These are phyloP conservation scores for Dryadomyces quercus-mongolicae DNA, from an alignment of 2,329 filamentous ascomycete species.

Conservation along the genomic window DNA sequence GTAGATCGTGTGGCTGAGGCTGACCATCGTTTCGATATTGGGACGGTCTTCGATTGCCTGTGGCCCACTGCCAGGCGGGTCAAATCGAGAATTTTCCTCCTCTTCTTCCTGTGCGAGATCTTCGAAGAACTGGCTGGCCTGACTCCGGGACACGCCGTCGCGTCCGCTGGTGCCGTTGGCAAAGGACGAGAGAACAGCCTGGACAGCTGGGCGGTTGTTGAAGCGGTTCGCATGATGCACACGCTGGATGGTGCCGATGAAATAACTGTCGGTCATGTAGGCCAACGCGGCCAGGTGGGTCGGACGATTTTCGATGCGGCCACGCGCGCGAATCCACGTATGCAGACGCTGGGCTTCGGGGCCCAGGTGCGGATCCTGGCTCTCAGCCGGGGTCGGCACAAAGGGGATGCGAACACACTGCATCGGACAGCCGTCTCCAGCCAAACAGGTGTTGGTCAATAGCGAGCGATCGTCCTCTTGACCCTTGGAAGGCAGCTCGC, in stretches of 20 bases:
- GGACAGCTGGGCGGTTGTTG: background rate
- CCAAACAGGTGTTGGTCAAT: background rate
- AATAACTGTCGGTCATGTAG: slow-evolving; percentile 86
- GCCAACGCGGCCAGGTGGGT: slow-evolving; percentile 79
- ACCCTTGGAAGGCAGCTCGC: background rate
- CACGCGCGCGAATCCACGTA: background rate
- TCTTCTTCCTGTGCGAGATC: slow-evolving; percentile 2
- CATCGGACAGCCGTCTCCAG: background rate
- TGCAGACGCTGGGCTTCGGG: background rate
- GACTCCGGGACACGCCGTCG: background rate
- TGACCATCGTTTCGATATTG: slow-evolving; percentile 69
- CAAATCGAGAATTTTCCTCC: background rate
- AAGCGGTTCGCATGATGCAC: slow-evolving; percentile 43
- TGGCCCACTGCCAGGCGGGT: background rate
- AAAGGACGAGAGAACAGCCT: background rate
- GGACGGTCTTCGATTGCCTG: background rate
- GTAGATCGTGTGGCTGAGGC: slow-evolving; percentile 61
- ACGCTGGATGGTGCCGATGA: slow-evolving; percentile 75
- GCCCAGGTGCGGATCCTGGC: background rate
- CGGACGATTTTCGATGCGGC: slow-evolving; percentile 20
- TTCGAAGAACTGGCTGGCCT: background rate
- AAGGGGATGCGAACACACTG: background rate
- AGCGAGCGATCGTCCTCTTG: background rate
- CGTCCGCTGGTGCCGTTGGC: background rate
- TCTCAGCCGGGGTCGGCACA: too few relatives aligned